A percentile compares a stretch with the other conserved stretches of the same genome.
phyloP scores from a whole-genome alignment of 805 yeast species.

The Starmerella asiatica region DNA sequence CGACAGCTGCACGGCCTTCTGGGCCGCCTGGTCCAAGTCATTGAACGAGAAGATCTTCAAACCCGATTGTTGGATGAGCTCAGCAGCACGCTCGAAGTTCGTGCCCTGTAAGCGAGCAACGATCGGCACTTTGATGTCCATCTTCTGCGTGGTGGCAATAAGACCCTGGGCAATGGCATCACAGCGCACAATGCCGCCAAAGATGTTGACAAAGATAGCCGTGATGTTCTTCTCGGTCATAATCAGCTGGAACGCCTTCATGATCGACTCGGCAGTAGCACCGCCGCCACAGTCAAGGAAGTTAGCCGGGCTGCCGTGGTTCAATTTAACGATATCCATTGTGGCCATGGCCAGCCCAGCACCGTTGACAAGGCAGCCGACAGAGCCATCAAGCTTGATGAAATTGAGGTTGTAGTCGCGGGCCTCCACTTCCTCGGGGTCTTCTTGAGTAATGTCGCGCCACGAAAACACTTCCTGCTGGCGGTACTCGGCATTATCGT shows the following conservation, averaged over 20 bases:
- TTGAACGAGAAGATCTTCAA: constrained; percentile 81
- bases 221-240: constrained; percentile 77
- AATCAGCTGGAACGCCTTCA: constrained; percentile 89
- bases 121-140: constrained; percentile 83
- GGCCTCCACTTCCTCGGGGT: constrained; percentile 92
- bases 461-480: constrained; percentile 88
- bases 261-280: constrained; percentile 96
- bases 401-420: constrained; percentile 81
- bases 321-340: constrained; percentile 95
- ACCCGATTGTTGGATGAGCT: constrained; percentile 76
- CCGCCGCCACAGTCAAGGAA: constrained; percentile 99
- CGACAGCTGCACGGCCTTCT: constrained; percentile 73
- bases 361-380: constrained; percentile 98
- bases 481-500: constrained; percentile 90
- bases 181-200: constrained; percentile 99
- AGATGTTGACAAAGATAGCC: constrained; percentile 95
- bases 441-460: constrained; percentile 98
- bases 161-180: constrained; percentile 97
- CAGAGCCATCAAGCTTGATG: constrained; percentile 95
- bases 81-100: constrained; percentile 76
- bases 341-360: constrained; percentile 99
- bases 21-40: constrained; percentile 95
- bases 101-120: constrained; percentile 99
- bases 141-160: constrained; percentile 84
- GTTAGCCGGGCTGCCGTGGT: constrained; percentile 98